Evolutionary conservation across 176 grass and related monocot genomes (phyloP).

Genomic region (Poa pratensis): DNA sequence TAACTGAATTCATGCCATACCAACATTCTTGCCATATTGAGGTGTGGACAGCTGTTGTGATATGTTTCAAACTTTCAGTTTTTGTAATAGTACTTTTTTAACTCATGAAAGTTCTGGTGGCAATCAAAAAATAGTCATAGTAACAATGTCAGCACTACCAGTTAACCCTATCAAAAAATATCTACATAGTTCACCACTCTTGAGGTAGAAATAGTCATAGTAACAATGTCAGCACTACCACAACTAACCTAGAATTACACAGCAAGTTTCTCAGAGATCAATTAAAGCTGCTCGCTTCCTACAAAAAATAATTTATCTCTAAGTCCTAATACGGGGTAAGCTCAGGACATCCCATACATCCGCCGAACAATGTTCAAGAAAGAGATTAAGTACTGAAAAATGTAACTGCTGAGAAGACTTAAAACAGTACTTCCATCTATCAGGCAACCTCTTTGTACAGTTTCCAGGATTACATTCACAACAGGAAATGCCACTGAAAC

Average conservation of each 20-base stretch:
- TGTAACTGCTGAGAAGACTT: conserved; percentile 25
- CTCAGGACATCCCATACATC: background rate
- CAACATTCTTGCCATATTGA: too few species aligned
- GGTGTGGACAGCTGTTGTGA: too few species aligned
- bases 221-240: background rate
- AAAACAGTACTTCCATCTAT: conserved; percentile 59
- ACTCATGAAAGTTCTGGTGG: too few species aligned
- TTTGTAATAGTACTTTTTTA: too few species aligned
- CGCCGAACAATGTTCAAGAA: background rate
- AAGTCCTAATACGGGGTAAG: background rate
- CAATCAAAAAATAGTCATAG: too few species aligned
- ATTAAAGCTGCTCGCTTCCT: background rate
- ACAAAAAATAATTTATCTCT: background rate
- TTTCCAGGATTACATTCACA: conserved; percentile 58
- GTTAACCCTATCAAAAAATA: background rate
- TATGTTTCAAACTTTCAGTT: too few species aligned
- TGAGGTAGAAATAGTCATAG: background rate
- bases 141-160: too few species aligned
- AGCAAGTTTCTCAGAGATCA: background rate
- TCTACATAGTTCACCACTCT: background rate
- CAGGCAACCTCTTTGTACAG: conserved; percentile 69
- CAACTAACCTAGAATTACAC: background rate
- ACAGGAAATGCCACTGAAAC: conserved; percentile 48
- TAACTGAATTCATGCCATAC: too few species aligned
- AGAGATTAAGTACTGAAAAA: background rate